These are phyloP conservation scores for Cornus florida DNA, from an alignment of 148 eudicot species.

Conservation along the genomic window DNA sequence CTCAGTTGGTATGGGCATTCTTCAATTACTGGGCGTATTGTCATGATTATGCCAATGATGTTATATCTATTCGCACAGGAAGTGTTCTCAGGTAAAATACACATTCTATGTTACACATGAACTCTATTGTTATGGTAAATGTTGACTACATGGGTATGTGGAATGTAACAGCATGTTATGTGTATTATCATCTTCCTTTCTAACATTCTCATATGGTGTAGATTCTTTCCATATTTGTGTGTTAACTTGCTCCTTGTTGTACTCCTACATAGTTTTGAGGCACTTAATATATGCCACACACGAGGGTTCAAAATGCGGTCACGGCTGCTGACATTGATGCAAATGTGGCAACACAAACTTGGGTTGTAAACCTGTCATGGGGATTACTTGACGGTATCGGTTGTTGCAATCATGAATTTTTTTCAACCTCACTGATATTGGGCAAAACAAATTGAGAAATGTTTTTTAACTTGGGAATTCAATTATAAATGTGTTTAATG, in stretches of 20 bases:
- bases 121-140: background rate
- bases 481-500: too few species aligned
- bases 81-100: conserved; percentile 60
- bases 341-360: too few species aligned
- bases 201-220: background rate
- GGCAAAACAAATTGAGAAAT: too few species aligned
- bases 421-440: too few species aligned
- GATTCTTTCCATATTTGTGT: background rate
- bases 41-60: conserved; percentile 83
- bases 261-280: background rate
- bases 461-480: too few species aligned
- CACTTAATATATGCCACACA: background rate
- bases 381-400: too few species aligned
- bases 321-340: too few species aligned
- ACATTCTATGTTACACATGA: background rate
- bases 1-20: conserved; percentile 83
- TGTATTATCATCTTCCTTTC: background rate
- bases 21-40: conserved; percentile 93
- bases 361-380: too few species aligned
- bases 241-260: too few species aligned
- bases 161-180: conserved; percentile 2
- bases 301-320: too few species aligned
- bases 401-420: too few species aligned
- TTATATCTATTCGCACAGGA: conserved; percentile 83
- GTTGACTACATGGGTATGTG: background rate